Evolutionary conservation across 176 grass and related monocot species (phyloP).

Genomic region (Raddia distichophylla): DNA sequence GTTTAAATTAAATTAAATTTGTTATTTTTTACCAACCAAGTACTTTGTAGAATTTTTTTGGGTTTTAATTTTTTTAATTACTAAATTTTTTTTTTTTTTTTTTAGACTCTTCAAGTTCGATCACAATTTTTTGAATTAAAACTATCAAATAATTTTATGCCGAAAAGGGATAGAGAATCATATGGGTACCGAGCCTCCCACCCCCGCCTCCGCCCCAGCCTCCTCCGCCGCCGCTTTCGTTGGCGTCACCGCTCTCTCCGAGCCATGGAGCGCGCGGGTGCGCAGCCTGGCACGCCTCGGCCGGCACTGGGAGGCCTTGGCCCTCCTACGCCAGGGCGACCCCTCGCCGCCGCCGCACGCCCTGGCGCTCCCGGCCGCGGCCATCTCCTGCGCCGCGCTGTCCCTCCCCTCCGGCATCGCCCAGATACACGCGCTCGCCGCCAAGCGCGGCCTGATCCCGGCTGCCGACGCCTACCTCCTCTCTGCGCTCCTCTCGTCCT

Average conservation of each 20-base stretch:
- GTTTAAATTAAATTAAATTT: no score
- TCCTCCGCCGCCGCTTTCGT: not conserved
- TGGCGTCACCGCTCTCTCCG: not conserved
- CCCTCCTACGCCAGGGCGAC: constrained; percentile 42
- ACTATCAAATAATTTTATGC: no score
- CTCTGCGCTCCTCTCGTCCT: constrained; percentile 52
- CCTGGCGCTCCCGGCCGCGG: constrained; percentile 58
- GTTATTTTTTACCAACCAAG: no score
- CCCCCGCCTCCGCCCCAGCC: constrained; percentile 9
- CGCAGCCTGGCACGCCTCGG: constrained; percentile 45
- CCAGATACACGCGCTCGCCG: constrained; percentile 57
- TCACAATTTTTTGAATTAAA: no score
- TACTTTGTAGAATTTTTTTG: no score
- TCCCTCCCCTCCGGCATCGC: constrained; percentile 39
- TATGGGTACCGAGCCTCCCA: constrained; percentile 42
- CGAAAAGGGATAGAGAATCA: no score
- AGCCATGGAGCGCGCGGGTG: constrained; percentile 52
- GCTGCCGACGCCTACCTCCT: constrained; percentile 58
- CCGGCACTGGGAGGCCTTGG: constrained; percentile 48
- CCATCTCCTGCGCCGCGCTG: constrained; percentile 55
- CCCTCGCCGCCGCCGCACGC: constrained; percentile 45
- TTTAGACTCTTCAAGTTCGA: no score
- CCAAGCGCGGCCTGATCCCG: constrained; percentile 61
- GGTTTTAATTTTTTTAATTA: no score
- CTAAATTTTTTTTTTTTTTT: no score